Base-by-base conservation (phyloP, 495 filamentous ascomycete species). In the Tuber aestivum region DNA sequence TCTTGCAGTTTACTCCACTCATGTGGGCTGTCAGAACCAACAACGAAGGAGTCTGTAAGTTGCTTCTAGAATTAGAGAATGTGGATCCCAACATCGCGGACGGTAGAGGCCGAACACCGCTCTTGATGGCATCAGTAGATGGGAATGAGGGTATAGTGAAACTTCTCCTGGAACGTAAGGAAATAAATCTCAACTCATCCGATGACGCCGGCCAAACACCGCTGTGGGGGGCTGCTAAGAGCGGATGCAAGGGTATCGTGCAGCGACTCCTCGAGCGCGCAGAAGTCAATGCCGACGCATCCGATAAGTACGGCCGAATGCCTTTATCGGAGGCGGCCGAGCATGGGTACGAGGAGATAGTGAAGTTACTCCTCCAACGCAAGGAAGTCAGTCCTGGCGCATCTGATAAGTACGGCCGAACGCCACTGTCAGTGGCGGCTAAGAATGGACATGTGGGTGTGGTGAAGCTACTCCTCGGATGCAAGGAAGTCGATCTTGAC, bases 81-180 rank as follows among this genome's bases (percentile, higher is more conserved):
- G 56, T 12, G 12, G n/a, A 61, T 61, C 56, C 27, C 56, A 23
- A 76, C 45, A 61, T n/a, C 42, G 23, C 16, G 20, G 45, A 72
- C 21, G n/a, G 5, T 6, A 2, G 2, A 12, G 42, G 38, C 37
- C 76, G 79, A 48, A 85, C 81, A 21, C 82, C 85, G 37, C 81
- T 87, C 3, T 56, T 82, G 75, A 8, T 81, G 70, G 77, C 85
- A 83, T 35, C 83, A 81, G 77, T 70, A 73, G 73, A 75, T 23
- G 86, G 85, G 21, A 79, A 86, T 70, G 79, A 83, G 70, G 80
- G 71, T 18, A 75, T 83, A 20, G 76, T 83, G 56, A 72, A 76
- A 56, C 16, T 75, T 20, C 77, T 83, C 44, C 70, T 83, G 21
- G 73, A 82, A 12, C n/a, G 27, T 12, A 50, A 42, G 42, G 78